These are phyloP conservation scores for Plasmodium ovale DNA, from an alignment of 169 alveolate genomes.

Conservation along the genomic window DNA sequence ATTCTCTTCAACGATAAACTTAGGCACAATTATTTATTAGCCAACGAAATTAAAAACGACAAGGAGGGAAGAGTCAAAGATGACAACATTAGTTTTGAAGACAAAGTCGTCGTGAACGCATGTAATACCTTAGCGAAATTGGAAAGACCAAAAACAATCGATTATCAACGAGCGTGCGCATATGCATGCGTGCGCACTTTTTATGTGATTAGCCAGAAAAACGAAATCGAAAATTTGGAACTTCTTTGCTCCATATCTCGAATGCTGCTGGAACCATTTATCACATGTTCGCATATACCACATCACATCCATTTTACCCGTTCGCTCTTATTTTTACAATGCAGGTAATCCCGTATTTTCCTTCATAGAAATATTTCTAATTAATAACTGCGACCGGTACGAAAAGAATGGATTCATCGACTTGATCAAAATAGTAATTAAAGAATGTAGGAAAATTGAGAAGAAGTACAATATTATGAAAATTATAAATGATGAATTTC, in stretches of 20 bases:
- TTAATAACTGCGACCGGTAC: conserved; percentile 32
- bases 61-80: not conserved
- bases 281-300: no score
- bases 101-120: conserved; percentile 49
- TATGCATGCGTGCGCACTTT: not conserved
- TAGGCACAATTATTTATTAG: conserved; percentile 23
- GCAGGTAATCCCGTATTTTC: conserved; percentile 65
- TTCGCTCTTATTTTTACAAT: not conserved
- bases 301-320: no score
- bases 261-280: no score
- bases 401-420: conserved; percentile 55
- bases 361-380: conserved; percentile 58
- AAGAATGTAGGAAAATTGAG: conserved; percentile 54
- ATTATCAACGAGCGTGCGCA: not conserved
- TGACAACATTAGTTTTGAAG: conserved; percentile 17
- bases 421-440: conserved; percentile 45
- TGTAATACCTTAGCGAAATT: conserved; percentile 11
- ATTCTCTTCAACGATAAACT: conserved; percentile 38
- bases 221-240: no score
- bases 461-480: conserved; percentile 44
- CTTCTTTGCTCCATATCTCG: no score
- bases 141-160: not conserved
- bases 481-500: conserved; percentile 41
- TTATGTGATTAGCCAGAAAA: not conserved
- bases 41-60: conserved; percentile 17